Conservation (phyloP, 305 asterid species). For the Rubia tinctorum region DNA sequence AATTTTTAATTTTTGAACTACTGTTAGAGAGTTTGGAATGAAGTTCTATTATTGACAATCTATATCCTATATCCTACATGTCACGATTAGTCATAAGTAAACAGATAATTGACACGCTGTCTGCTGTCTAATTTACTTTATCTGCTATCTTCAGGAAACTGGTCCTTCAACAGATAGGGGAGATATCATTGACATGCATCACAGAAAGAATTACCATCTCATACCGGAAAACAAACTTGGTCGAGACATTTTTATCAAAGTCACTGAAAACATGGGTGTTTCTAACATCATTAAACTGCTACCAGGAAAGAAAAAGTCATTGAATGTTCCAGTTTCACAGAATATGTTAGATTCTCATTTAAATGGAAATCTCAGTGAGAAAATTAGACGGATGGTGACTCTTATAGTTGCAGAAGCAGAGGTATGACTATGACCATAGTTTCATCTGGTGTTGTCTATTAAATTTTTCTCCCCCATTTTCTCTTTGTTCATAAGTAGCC, state of each 20-base stretch:
- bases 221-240: constrained; percentile 92
- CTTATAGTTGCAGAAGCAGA: constrained; percentile 80
- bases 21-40: neutral
- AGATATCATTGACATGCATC: constrained; percentile 67
- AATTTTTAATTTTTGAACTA: neutral
- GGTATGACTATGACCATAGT: constrained; percentile 34
- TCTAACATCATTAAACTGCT: constrained; percentile 67
- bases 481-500: neutral
- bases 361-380: constrained; percentile 53
- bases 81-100: neutral
- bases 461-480: neutral
- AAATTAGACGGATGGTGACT: constrained; percentile 59
- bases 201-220: constrained; percentile 60
- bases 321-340: constrained; percentile 77
- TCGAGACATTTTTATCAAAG: constrained; percentile 75
- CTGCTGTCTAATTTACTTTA: constrained; percentile 7
- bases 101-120: neutral
- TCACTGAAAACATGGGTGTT: constrained; percentile 46
- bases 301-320: constrained; percentile 70
- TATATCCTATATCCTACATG: neutral
- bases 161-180: constrained; percentile 45
- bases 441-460: neutral
- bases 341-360: constrained; percentile 88
- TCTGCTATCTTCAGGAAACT: constrained; percentile 44
- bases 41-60: neutral